Conservation (phyloP, 192 early-diverging fungal species). For the Paraglomus occultum region DNA sequence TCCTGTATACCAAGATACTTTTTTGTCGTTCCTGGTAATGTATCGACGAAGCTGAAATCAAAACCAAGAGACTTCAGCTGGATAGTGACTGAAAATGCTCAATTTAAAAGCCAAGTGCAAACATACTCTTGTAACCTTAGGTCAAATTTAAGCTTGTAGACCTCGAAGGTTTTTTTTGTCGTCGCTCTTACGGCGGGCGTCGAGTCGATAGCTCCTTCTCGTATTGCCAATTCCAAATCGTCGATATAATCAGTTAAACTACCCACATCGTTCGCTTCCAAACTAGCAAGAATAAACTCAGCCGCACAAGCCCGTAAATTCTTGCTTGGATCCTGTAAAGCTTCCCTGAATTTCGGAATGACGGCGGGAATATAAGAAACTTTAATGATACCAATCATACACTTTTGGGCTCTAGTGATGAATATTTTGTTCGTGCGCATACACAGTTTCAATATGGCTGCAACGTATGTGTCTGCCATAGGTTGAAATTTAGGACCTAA, state of each 20-base stretch:
- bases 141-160: conserved; percentile 47
- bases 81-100: neutral
- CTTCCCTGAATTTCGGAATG: conserved; percentile 54
- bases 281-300: conserved; percentile 54
- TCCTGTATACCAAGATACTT: conserved; percentile 25
- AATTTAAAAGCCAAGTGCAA: neutral
- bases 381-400: conserved; percentile 63
- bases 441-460: conserved; percentile 61
- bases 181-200: conserved; percentile 48
- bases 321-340: conserved; percentile 60
- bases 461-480: conserved; percentile 60
- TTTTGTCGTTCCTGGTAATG: neutral
- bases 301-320: conserved; percentile 56
- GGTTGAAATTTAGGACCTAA: conserved; percentile 62
- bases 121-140: conserved; percentile 21
- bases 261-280: conserved; percentile 41
- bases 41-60: conserved; percentile 11
- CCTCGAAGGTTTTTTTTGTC: conserved; percentile 45
- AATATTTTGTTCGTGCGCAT: conserved; percentile 75
- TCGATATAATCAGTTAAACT: conserved; percentile 35
- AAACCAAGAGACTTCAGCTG: neutral
- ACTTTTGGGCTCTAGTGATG: conserved; percentile 58
- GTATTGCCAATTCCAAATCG: conserved; percentile 48
- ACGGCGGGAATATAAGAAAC: conserved; percentile 51
- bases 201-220: conserved; percentile 47